phyloP scores from a whole-genome alignment of 768 basidiomycete species.

The Termitomyces sp. region DNA sequence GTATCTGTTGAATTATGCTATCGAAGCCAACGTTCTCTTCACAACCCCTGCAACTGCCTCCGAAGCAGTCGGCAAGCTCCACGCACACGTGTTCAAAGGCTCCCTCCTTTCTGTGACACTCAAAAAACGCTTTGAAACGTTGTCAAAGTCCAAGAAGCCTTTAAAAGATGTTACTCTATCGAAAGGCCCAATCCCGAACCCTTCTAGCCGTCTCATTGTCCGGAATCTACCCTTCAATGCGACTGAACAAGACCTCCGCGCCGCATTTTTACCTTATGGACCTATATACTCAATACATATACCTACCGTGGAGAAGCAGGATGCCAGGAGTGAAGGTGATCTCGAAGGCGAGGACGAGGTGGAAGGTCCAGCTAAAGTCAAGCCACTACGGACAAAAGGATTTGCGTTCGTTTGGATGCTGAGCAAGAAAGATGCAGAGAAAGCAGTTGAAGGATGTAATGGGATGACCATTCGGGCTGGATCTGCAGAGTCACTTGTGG shows the following conservation, averaged over 20 bases:
- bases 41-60: constrained; percentile 61
- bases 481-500: constrained; percentile 49
- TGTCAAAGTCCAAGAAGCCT: constrained; percentile 45
- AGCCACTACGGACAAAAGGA: constrained; percentile 53
- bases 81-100: constrained; percentile 93
- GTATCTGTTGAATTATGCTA: background rate
- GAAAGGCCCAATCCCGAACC: constrained; percentile 48
- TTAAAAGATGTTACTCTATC: constrained; percentile 17
- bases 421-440: constrained; percentile 79
- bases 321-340: constrained; percentile 13
- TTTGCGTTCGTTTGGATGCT: constrained; percentile 97
- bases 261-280: constrained; percentile 83
- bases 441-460: constrained; percentile 77
- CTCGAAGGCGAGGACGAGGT: constrained; percentile 29
- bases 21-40: constrained; percentile 71
- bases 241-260: constrained; percentile 80
- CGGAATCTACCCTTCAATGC: constrained; percentile 87
- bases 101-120: constrained; percentile 80
- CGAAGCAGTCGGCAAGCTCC: constrained; percentile 74
- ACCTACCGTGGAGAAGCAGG: constrained; percentile 42
- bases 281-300: constrained; percentile 85
- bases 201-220: constrained; percentile 81
- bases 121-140: constrained; percentile 78
- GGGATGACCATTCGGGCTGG: constrained; percentile 68
- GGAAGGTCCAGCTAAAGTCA: constrained; percentile 19